Evolutionary conservation across 164 flowering plant genomes (phyloP).

Genomic region (Buxus sempervirens): DNA sequence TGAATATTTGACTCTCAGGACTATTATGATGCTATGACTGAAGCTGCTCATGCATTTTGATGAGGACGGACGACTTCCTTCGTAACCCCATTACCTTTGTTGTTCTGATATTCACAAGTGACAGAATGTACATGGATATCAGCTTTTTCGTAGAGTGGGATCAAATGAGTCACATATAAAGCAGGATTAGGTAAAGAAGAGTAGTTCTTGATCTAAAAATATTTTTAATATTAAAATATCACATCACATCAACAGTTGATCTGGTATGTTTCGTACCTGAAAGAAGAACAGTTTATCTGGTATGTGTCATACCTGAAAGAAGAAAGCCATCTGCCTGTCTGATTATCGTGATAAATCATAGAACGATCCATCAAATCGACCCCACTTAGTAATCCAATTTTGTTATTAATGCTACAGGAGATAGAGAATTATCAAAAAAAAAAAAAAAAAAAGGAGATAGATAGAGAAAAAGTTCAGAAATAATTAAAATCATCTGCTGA

Average conservation of each 20-base stretch:
- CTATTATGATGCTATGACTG: too few relatives aligned
- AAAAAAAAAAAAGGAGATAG: too few relatives aligned
- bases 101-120: too few relatives aligned
- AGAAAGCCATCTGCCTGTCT: conserved; percentile 68
- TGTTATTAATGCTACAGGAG: conserved; percentile 51
- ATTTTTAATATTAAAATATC: not conserved
- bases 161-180: not conserved
- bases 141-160: not conserved
- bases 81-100: too few relatives aligned
- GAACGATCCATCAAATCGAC: conserved; percentile 44
- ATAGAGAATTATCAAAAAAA: too few relatives aligned
- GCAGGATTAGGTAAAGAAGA: not conserved
- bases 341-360: conserved; percentile 57
- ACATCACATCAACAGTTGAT: not conserved
- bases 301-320: conserved; percentile 60
- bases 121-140: too few relatives aligned
- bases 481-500: too few relatives aligned
- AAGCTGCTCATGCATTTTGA: too few relatives aligned
- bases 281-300: conserved; percentile 32
- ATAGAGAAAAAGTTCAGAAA: conserved; percentile 9
- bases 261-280: conserved; percentile 50
- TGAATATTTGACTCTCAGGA: too few relatives aligned
- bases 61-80: too few relatives aligned
- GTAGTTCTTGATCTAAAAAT: not conserved
- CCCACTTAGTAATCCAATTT: conserved; percentile 54